Conservation (phyloP, 2,329 filamentous ascomycete species). For the Penicillium sp. region DNA sequence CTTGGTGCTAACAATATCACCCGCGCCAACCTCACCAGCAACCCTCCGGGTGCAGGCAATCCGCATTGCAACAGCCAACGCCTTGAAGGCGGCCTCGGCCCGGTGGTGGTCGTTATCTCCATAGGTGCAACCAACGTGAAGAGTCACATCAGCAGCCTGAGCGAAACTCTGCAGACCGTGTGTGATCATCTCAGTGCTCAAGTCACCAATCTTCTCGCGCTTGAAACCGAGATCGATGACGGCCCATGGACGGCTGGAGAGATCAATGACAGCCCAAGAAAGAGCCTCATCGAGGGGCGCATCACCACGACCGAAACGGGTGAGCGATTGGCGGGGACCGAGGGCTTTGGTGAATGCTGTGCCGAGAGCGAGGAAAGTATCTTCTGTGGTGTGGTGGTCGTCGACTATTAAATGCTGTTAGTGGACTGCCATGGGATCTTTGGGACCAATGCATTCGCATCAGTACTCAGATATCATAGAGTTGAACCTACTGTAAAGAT, state of each 20-base stretch:
- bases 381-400: slow-evolving; percentile 97
- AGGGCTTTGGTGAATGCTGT: slow-evolving; percentile 80
- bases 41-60: slow-evolving; percentile 72
- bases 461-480: too few species aligned
- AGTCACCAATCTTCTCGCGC: slow-evolving; percentile 89
- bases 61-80: slow-evolving; percentile 80
- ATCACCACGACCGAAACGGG: slow-evolving; percentile 89
- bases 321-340: slow-evolving; percentile 74
- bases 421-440: background rate
- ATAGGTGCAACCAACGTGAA: slow-evolving; percentile 89
- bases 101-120: slow-evolving; percentile 95
- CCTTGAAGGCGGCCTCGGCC: slow-evolving; percentile 97
- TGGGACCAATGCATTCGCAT: background rate
- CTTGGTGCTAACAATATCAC: slow-evolving; percentile 95
- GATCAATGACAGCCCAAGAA: slow-evolving; percentile 88
- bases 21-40: slow-evolving; percentile 77
- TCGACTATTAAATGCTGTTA: slow-evolving; percentile 63
- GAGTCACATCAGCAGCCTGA: slow-evolving; percentile 82
- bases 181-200: slow-evolving; percentile 95
- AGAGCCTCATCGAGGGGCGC: slow-evolving; percentile 93
- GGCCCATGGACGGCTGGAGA: slow-evolving; percentile 85
- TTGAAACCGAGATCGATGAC: slow-evolving; percentile 81
- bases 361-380: slow-evolving; percentile 89
- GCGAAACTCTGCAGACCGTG: slow-evolving; percentile 95
- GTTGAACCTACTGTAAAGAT: slow-evolving; percentile 74